Conservation (phyloP, 2,329 filamentous ascomycete genomes). For the Thielaviopsis populi region DNA sequence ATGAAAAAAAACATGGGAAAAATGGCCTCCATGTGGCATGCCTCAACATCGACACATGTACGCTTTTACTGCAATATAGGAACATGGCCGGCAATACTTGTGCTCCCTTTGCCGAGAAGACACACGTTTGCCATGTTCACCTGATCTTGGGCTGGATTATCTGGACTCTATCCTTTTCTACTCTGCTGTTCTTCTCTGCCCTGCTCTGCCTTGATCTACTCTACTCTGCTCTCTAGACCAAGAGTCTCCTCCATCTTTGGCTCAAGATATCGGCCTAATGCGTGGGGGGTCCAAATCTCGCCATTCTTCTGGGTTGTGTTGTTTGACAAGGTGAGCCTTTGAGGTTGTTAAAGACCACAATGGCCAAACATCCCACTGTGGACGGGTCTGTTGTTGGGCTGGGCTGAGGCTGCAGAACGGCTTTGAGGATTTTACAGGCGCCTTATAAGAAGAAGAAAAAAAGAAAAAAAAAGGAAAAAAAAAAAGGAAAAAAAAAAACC, state of each 20-base stretch:
- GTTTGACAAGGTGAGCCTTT: too few species aligned
- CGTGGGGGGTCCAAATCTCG: neutral
- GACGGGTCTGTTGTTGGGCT: too few species aligned
- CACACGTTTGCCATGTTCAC: slow-evolving; percentile 1
- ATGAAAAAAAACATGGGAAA: too few species aligned
- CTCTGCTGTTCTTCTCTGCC: too few species aligned
- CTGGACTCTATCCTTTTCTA: too few species aligned
- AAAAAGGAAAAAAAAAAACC: neutral
- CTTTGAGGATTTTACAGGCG: too few species aligned
- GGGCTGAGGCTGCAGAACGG: too few species aligned
- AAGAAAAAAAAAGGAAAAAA: neutral
- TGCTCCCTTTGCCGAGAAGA: slow-evolving; percentile 1
- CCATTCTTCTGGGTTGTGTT: too few species aligned
- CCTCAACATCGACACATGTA: neutral
- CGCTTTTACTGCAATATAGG: neutral
- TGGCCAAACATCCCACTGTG: too few species aligned
- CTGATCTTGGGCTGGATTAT: neutral
- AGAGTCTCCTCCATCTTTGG: neutral
- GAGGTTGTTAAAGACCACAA: too few species aligned
- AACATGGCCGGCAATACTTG: neutral
- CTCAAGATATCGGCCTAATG: slow-evolving; percentile 2
- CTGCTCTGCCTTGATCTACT: too few species aligned
- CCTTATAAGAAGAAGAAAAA: too few species aligned
- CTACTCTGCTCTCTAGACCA: neutral
- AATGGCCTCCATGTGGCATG: neutral